Percentiles rank a stretch among this genome's conserved stretches.
These are phyloP conservation scores for Cicer arietinum DNA, from an alignment of 306 rosid genomes.

Conservation along the genomic window DNA sequence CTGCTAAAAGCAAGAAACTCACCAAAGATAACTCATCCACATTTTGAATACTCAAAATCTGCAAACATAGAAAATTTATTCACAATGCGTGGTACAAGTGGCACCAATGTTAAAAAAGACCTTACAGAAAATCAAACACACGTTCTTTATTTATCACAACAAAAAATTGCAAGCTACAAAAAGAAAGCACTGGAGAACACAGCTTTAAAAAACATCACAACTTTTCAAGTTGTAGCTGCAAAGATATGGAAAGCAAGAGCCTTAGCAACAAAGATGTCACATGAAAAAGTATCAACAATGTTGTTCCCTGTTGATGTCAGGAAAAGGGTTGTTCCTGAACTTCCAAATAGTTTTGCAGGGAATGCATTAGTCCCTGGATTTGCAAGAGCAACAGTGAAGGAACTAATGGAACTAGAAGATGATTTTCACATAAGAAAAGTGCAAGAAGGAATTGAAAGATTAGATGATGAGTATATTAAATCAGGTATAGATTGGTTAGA, in stretches of 20 bases:
- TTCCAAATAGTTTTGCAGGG: slow-evolving; percentile 53
- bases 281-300: slow-evolving; percentile 49
- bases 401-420: slow-evolving; percentile 47
- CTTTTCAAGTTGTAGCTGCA: slow-evolving; percentile 59
- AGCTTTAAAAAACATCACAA: slow-evolving; percentile 41
- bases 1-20: slow-evolving; percentile 57
- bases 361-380: slow-evolving; percentile 68
- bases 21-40: slow-evolving; percentile 56
- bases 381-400: slow-evolving; percentile 56
- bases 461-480: slow-evolving; percentile 59
- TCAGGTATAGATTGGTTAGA: slow-evolving; percentile 72
- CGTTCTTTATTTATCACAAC: slow-evolving; percentile 46
- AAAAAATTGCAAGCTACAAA: slow-evolving; percentile 45
- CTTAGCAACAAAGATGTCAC: slow-evolving; percentile 41
- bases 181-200: slow-evolving; percentile 37
- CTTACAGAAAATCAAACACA: slow-evolving; percentile 25
- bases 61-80: slow-evolving; percentile 30
- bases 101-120: neutral
- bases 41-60: slow-evolving; percentile 56
- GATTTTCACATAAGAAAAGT: slow-evolving; percentile 48
- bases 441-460: slow-evolving; percentile 61
- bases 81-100: slow-evolving; percentile 39
- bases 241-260: slow-evolving; percentile 65
- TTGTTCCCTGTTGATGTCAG: slow-evolving; percentile 58
- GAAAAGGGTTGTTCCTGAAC: slow-evolving; percentile 52